Evolutionary conservation across 2,329 filamentous ascomycete genomes (phyloP).

Genomic region (Fusarium tanahbumbuense): DNA sequence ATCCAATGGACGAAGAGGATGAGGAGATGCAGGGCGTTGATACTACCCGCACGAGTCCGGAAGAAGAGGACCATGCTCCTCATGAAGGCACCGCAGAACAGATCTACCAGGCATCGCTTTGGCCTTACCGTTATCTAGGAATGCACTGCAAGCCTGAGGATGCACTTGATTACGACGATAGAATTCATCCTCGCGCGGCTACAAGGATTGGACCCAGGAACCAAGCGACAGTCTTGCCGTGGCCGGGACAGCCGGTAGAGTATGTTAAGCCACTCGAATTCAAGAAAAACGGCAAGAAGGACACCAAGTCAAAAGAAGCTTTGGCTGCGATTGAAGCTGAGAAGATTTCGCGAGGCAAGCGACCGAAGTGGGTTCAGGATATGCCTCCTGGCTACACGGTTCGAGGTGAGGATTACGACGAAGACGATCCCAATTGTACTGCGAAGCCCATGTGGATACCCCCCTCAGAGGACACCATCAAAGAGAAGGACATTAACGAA

Average conservation of each 20-base stretch:
- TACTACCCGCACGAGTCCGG: conserved; percentile 73
- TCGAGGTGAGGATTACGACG: conserved; percentile 80
- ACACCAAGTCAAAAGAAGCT: conserved; percentile 83
- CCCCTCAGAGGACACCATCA: conserved; percentile 64
- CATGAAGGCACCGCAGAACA: conserved; percentile 81
- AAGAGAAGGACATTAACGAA: conserved; percentile 73
- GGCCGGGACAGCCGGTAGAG: conserved; percentile 89
- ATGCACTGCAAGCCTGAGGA: conserved; percentile 97
- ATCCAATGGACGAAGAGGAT: conserved; percentile 76
- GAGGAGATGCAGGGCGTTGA: conserved; percentile 68
- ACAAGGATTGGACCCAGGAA: conserved; percentile 91
- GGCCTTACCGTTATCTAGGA: conserved; percentile 95
- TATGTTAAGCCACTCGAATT: conserved; percentile 89
- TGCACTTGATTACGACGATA: conserved; percentile 94
- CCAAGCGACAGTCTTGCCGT: conserved; percentile 85
- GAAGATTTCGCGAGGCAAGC: conserved; percentile 79
- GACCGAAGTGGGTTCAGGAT: conserved; percentile 94
- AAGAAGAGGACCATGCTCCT: conserved; percentile 65
- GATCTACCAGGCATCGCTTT: conserved; percentile 90
- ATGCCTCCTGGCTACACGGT: conserved; percentile 87
- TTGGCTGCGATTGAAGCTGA: conserved; percentile 84
- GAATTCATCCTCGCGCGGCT: conserved; percentile 95
- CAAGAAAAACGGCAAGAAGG: conserved; percentile 85
- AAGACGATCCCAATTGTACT: conserved; percentile 80
- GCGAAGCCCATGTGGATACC: conserved; percentile 83